Conservation (phyloP, 139 green algal genomes). For the Micractinium sp. region DNA sequence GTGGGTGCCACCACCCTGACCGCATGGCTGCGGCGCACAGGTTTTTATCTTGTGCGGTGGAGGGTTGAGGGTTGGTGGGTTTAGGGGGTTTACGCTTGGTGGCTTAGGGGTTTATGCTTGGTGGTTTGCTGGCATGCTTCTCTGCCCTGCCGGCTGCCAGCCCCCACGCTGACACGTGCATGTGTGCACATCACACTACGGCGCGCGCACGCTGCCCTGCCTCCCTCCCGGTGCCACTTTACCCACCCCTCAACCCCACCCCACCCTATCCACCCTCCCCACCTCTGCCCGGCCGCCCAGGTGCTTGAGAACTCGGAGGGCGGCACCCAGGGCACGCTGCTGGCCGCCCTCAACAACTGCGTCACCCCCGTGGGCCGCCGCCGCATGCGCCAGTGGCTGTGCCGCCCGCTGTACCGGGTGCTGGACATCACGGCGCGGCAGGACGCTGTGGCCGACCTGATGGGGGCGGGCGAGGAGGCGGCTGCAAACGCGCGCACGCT, state of each 20-base stretch:
- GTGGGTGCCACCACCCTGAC: constrained; percentile 31
- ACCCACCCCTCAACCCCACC: background rate
- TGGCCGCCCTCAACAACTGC: constrained; percentile 90
- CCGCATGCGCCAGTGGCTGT: constrained; percentile 89
- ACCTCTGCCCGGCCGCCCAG: constrained; percentile 15
- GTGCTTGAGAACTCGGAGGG: constrained; percentile 90
- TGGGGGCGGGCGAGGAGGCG: constrained; percentile 59
- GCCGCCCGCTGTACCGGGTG: constrained; percentile 74
- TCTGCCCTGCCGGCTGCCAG: too few species aligned
- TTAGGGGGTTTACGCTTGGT: background rate
- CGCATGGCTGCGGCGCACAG: background rate
- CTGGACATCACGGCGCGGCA: constrained; percentile 81
- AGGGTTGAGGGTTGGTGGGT: too few species aligned
- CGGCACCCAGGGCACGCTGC: constrained; percentile 76
- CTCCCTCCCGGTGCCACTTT: background rate
- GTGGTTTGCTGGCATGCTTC: too few species aligned
- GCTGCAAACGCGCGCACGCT: constrained; percentile 60
- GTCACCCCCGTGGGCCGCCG: constrained; percentile 86
- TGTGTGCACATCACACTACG: too few species aligned
- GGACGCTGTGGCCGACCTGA: constrained; percentile 75
- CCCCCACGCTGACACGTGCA: too few species aligned
- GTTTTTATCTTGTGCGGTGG: too few species aligned
- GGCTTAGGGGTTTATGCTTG: background rate
- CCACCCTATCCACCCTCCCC: background rate
- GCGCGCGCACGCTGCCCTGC: too few species aligned